Evolutionary conservation across 345 rosid genomes (phyloP), one percentile per base, ranked within the genome.

Genomic region (Raphanus raphanistrum): DNA sequence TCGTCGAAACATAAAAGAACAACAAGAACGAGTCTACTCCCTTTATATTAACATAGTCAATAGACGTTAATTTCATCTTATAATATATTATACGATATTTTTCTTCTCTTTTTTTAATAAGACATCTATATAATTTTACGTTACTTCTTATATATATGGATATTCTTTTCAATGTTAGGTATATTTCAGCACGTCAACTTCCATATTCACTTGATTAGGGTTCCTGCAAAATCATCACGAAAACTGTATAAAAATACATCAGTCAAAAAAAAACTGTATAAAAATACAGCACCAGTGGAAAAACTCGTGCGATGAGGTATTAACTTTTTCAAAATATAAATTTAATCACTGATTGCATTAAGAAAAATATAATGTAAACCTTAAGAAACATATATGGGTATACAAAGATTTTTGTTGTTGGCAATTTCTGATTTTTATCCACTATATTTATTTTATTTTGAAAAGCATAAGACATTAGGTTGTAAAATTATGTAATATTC

Each of bases 181-280:
- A 64, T 21, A 57, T 71, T 50, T 66, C 29, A 27, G 4, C 50
- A 59, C 55, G 68, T 3, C 43, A 58, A 38, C 68, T 45, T 78
- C 68, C 73, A 48, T 45, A 31, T 38, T 29, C 72, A 72, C 52
- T 57, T 71, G 10, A 61, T 16, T 32, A 48, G 36, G 68, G 64
- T 60, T 50, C 81, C 81, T 78, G 81, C 63, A 72, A 78, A 58
- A 72, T 58, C 32, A 71, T 64, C 60, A 78, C 38, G 63, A 21
- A 38, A 38, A 16, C 3, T 28, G 35, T 63, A 28, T 28, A 28
- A 31, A 68, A 66, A 17, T 17, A 55, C 7, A 26, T n/a, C n/a
- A n/a, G n/a, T n/a, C n/a, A n/a, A n/a, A n/a, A n/a, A n/a, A 21
- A 38, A 38, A 16, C 3, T 28, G 35, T 63, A 28, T 28, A 28